Base-by-base conservation (phyloP, 495 filamentous ascomycete species). In the Aspergillus incahuasiensis region DNA sequence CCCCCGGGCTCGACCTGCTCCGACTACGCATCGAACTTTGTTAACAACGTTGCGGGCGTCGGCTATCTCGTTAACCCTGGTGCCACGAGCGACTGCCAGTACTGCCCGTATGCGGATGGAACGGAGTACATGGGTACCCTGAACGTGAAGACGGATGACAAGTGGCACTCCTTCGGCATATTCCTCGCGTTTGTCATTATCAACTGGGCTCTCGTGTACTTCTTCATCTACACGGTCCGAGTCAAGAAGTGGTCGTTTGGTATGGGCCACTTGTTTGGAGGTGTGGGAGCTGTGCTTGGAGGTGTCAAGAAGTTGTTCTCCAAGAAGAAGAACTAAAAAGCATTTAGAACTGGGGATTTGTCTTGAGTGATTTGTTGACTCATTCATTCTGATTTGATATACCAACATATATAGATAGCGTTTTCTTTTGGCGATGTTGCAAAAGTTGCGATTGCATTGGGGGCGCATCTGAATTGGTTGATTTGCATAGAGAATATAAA, bases 191-290 rank as follows among this genome's bases (percentile, higher is more conserved):
- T 91, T 69, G 85, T 85, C 25, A 76, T 91, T 19, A 84, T 81
- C 50, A 92, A 92, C 63, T 92, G 86, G 84, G 64, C 73, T 38
- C 75, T 92, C 43, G 86, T 95, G 0, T 92, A 91, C 68, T 92
- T 95, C 74, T 90, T 95, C 57, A 82, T 92, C 50, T 94, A 88
- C 66, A 87, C 86, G 1, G 82, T 90, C 4, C 76, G 88, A 16
- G 81, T 94, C 44, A 79, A 79, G 56, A 80, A 85, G 6, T 90
- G 86, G 87, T 80, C 72, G 9, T 91, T 91, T 61, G 89, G 89
- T 0, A 71, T 90, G 39, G 81, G 84, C 0, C 74, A 72, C 52
- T 15, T 88, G 7, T 85, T 84, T 62, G 70, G 78, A 1, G 59
- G 61, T 1, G 35, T 77, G 21, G 84, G 80, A 1, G 74, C 77